Conservation (phyloP, 805 yeast genomes). For the Schwanniomyces pseudopolymorphus region DNA sequence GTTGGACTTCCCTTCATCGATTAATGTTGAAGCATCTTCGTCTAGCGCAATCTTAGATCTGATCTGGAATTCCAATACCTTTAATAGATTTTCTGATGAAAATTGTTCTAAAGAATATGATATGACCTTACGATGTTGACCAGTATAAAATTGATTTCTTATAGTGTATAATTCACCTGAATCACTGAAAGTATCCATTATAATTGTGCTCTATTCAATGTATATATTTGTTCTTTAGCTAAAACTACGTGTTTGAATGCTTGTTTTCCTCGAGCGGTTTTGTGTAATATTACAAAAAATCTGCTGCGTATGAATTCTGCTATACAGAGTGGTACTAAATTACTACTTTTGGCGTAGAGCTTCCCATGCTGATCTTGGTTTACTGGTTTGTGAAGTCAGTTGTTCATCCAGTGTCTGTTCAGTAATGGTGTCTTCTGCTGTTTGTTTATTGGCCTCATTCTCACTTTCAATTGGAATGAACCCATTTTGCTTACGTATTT, state of each 20-base stretch:
- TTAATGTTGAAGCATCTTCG: conserved; percentile 38
- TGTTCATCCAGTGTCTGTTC: not conserved
- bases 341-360: conserved; percentile 7
- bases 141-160: conserved; percentile 61
- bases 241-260: conserved; percentile 6
- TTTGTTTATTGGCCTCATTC: not conserved
- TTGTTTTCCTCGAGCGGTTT: not conserved
- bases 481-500: conserved; percentile 34
- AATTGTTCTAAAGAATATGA: conserved; percentile 38
- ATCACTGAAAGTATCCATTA: conserved; percentile 40
- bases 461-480: conserved; percentile 7
- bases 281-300: not conserved
- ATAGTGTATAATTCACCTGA: conserved; percentile 54
- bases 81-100: conserved; percentile 34
- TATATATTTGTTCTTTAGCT: not conserved
- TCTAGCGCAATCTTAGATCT: conserved; percentile 38
- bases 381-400: not conserved
- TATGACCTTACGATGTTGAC: conserved; percentile 49
- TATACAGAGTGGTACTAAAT: not conserved
- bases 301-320: not conserved
- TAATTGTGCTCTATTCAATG: not conserved
- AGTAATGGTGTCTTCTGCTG: not conserved
- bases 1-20: conserved; percentile 31
- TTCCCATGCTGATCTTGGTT: conserved; percentile 20
- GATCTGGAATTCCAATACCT: conserved; percentile 41